These are phyloP conservation scores for Rhytidiadelphus loreus DNA, from an alignment of 225 moss, liverwort and hornwort species.

Conservation along the genomic window DNA sequence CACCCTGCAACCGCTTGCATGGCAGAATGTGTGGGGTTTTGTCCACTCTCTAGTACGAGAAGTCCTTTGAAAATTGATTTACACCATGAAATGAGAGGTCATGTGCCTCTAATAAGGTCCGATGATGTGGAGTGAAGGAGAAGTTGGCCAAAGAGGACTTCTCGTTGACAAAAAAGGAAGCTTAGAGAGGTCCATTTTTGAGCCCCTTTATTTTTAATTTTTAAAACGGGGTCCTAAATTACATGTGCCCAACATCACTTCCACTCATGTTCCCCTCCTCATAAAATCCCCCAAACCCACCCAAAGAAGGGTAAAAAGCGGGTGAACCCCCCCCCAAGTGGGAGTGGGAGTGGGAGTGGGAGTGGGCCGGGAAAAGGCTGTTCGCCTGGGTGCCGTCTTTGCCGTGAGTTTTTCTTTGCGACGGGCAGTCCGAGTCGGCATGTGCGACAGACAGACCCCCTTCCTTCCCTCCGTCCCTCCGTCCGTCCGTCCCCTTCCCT, in stretches of 20 bases:
- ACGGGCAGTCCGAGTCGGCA: not conserved
- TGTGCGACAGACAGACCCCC: not conserved
- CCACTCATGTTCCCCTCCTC: not conserved
- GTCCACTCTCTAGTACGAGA: too few species aligned
- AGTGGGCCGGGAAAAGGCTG: not conserved
- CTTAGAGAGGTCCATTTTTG: not conserved
- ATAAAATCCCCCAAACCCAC: not conserved
- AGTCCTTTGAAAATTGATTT: too few species aligned
- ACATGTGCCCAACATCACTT: not conserved
- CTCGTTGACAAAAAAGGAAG: rapidly evolving
- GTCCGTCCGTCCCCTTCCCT: not conserved
- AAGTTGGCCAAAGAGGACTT: not conserved
- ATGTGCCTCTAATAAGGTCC: rapidly evolving
- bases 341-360: not conserved
- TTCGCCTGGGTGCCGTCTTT: not conserved
- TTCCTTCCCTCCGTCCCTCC: not conserved
- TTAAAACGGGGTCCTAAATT: too few species aligned
- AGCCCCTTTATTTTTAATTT: not conserved
- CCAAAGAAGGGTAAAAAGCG: not conserved
- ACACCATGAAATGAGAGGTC: not conserved
- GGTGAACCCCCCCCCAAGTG: not conserved
- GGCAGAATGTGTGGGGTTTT: too few species aligned
- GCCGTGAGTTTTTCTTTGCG: not conserved
- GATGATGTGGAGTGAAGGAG: rapidly evolving
- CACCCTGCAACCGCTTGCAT: too few species aligned